phyloP scores from a whole-genome alignment of 139 green algal species.

The Trebouxia sp. region DNA sequence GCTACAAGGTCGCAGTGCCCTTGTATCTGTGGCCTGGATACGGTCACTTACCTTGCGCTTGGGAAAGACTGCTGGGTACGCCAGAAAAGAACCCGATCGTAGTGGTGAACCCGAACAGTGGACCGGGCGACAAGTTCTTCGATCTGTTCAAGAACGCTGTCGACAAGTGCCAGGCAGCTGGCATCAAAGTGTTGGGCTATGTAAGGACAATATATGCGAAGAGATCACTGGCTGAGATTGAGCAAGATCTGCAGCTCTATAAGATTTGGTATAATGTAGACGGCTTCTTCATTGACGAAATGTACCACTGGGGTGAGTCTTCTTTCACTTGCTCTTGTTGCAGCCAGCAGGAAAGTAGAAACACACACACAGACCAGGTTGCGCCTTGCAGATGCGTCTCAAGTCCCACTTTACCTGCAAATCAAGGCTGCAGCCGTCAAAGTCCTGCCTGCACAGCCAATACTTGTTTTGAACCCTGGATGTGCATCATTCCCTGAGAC shows the following conservation, averaged over 20 bases:
- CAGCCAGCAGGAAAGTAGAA: background rate
- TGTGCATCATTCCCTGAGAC: background rate
- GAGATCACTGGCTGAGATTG: background rate
- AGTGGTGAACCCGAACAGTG: background rate
- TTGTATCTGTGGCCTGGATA: conserved; percentile 14
- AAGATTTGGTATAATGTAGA: conserved; percentile 11
- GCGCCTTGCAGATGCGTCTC: background rate
- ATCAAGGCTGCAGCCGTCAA: background rate
- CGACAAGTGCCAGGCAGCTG: background rate
- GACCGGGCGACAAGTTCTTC: background rate
- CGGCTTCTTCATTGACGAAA: conserved; percentile 14
- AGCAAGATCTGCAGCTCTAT: background rate
- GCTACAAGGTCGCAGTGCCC: background rate
- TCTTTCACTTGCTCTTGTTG: background rate
- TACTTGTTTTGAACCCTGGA: background rate
- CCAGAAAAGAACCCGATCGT: background rate
- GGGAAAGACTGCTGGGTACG: background rate
- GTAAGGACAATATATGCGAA: background rate
- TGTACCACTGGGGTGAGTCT: conserved; percentile 18
- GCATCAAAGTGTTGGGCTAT: conserved; percentile 16
- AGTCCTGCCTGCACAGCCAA: background rate
- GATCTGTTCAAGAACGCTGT: background rate
- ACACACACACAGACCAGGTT: background rate
- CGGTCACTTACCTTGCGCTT: background rate
- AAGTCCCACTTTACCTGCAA: background rate